Evolutionary conservation across 176 grass and related monocot species (phyloP).

Genomic region (Carex myosuroides): DNA sequence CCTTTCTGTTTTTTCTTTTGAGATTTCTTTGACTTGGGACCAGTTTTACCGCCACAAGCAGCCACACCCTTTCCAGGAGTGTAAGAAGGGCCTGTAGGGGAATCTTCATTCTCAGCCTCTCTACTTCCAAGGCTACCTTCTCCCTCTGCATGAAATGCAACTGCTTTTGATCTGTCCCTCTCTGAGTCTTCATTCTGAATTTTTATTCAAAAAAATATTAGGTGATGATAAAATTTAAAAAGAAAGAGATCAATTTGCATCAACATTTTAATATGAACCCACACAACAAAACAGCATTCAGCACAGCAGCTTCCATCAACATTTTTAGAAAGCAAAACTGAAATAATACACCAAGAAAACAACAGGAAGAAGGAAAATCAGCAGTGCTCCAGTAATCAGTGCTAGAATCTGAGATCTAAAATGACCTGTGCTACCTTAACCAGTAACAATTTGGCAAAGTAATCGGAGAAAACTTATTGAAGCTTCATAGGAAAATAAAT

Average conservation of each 20-base stretch:
- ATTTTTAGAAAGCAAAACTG: not conserved
- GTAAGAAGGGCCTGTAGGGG: conserved; percentile 36
- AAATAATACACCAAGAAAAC: not conserved
- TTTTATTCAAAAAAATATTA: conserved; percentile 4
- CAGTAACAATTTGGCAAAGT: not conserved
- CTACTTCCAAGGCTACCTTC: conserved; percentile 84
- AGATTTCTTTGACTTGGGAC: conserved; percentile 47
- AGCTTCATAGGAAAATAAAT: not conserved
- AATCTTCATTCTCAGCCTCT: conserved; percentile 81
- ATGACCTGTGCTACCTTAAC: not conserved
- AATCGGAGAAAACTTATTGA: not conserved
- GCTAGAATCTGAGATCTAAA: not conserved
- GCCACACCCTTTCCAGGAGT: conserved; percentile 39
- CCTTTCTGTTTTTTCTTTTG: conserved; percentile 52
- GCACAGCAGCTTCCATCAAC: conserved; percentile 2
- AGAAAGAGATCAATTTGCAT: not conserved
- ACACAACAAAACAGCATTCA: not conserved
- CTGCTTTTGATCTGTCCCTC: conserved; percentile 74
- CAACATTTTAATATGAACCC: not conserved
- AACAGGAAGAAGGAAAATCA: not conserved
- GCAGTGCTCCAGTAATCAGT: not conserved
- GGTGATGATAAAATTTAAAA: conserved; percentile 17
- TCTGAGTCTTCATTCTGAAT: conserved; percentile 73
- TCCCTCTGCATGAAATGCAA: conserved; percentile 52
- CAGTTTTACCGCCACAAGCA: conserved; percentile 36